These are phyloP conservation scores for Xylaria acuta DNA, from an alignment of 495 filamentous ascomycete species.

Conservation along the genomic window DNA sequence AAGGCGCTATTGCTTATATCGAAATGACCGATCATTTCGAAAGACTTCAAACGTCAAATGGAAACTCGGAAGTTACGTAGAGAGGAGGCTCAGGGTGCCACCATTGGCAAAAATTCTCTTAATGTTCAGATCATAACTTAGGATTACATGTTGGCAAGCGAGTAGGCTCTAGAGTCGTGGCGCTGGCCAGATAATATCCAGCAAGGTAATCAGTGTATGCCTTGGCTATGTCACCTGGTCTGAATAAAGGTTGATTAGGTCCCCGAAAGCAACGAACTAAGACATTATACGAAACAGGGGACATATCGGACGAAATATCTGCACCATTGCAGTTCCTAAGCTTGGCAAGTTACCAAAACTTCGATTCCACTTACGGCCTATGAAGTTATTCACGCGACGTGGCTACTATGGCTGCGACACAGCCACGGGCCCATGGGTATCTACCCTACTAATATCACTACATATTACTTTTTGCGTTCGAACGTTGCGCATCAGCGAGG, in stretches of 20 bases:
- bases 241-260: background rate
- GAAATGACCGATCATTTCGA: background rate
- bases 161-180: background rate
- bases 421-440: background rate
- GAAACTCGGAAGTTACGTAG: background rate
- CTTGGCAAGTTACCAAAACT: background rate
- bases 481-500: background rate
- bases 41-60: background rate
- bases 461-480: background rate
- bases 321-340: background rate
- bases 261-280: background rate
- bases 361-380: background rate
- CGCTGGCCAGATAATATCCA: background rate
- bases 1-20: background rate
- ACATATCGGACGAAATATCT: background rate
- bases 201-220: background rate
- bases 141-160: background rate
- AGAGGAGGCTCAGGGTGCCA: background rate
- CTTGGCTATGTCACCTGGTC: background rate
- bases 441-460: background rate
- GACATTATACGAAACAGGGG: background rate
- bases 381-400: background rate
- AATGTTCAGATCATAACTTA: background rate
- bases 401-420: background rate
- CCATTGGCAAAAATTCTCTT: background rate